phyloP scores from a whole-genome alignment of 2,329 filamentous ascomycete species.

The Teratosphaeriaceae sp. region DNA sequence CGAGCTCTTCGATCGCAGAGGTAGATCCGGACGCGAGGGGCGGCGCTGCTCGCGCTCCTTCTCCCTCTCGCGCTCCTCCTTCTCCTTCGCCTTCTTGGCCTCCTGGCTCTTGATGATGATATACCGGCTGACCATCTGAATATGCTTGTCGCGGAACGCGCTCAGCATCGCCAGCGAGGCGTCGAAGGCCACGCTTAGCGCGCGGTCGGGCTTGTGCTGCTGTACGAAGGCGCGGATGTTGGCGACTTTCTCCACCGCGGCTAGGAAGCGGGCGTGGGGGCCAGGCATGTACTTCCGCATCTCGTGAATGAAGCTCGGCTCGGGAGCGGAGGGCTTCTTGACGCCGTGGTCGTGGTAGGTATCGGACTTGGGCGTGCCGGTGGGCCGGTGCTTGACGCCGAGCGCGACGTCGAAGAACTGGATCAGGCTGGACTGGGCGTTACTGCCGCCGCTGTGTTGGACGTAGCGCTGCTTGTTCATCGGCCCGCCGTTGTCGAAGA shows the following conservation, averaged over 20 bases:
- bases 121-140: constrained; percentile 92
- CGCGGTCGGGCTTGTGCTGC: constrained; percentile 51
- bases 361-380: constrained; percentile 57
- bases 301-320: constrained; percentile 84
- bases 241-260: constrained; percentile 69
- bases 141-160: constrained; percentile 83
- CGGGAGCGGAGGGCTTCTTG: constrained; percentile 36
- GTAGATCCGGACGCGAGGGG: constrained; percentile 4
- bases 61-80: constrained; percentile 33
- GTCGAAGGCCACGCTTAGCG: constrained; percentile 76
- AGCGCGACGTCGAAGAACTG: constrained; percentile 95
- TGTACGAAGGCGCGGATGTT: constrained; percentile 85
- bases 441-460: constrained; percentile 89
- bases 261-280: constrained; percentile 79
- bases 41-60: constrained; percentile 39
- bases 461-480: constrained; percentile 53
- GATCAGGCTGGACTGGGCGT: constrained; percentile 92
- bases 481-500: constrained; percentile 69
- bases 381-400: constrained; percentile 83
- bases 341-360: constrained; percentile 35
- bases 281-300: constrained; percentile 98
- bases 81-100: constrained; percentile 39
- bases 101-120: constrained; percentile 85
- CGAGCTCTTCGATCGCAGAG: constrained; percentile 14
- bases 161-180: constrained; percentile 77